A percentile compares a stretch with the other conserved stretches of the same genome.
phyloP scores from a whole-genome alignment of 208 protist genomes.

The Endotrypanum monterogeii region DNA sequence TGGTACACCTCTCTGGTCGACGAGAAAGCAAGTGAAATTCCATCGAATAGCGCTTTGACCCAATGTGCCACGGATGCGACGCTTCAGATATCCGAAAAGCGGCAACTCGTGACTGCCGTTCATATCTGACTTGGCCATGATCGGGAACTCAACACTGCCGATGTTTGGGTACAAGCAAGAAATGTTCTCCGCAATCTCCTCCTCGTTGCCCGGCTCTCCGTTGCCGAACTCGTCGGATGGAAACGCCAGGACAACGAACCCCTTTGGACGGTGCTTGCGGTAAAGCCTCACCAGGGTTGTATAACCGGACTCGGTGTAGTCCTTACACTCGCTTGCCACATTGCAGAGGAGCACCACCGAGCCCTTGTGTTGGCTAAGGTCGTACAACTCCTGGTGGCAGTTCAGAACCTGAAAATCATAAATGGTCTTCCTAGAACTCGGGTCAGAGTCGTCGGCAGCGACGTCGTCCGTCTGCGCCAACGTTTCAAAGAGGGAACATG shows the following conservation, averaged over 20 bases:
- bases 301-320: slow-evolving; percentile 79
- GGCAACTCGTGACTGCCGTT: slow-evolving; percentile 80
- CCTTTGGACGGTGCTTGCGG: slow-evolving; percentile 66
- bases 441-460: slow-evolving; percentile 13
- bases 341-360: slow-evolving; percentile 89
- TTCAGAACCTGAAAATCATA: slow-evolving; percentile 72
- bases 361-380: slow-evolving; percentile 79
- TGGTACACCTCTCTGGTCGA: slow-evolving; percentile 57
- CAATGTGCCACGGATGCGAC: slow-evolving; percentile 45
- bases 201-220: slow-evolving; percentile 79
- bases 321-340: slow-evolving; percentile 87
- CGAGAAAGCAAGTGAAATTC: slow-evolving; percentile 94
- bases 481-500: slow-evolving; percentile 12
- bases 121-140: slow-evolving; percentile 89
- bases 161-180: slow-evolving; percentile 49
- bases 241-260: slow-evolving; percentile 86
- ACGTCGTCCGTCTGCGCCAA: slow-evolving; percentile 13
- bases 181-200: slow-evolving; percentile 75
- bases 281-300: slow-evolving; percentile 66
- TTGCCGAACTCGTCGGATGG: slow-evolving; percentile 91
- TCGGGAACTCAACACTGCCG: slow-evolving; percentile 58
- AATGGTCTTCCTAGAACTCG: slow-evolving; percentile 36
- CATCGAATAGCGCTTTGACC: slow-evolving; percentile 80
- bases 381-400: slow-evolving; percentile 65
- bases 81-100: slow-evolving; percentile 82